Base-by-base conservation (phyloP, 768 basidiomycete genomes). In the Suillus brevipes region DNA sequence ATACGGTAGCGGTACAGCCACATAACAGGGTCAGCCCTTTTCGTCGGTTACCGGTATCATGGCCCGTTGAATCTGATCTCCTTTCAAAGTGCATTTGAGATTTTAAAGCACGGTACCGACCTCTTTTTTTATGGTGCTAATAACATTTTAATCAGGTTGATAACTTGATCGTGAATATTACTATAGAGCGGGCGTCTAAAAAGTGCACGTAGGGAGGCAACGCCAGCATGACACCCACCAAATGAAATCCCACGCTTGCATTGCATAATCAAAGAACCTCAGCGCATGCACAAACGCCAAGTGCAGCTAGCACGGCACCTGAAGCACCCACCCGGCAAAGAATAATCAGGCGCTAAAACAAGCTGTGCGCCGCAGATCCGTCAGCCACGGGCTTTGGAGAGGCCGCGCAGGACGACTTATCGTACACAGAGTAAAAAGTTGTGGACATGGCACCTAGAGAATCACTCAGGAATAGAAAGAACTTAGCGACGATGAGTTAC, bases 231-330 rank as follows among this genome's bases (percentile, higher is more conserved):
- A n/a, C 52, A 31, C 52, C 52, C 8, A 20, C 18, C 9, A 20
- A 53, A 53, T 34, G 52, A 52, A 52, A 31, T 52, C 50, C 28
- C 50, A 52, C 50, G n/a, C 50, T 52, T 52, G n/a, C 50, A 52
- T 31, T n/a, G n/a, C 25, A 52, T 52, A 8, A 14, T 52, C 28
- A 16, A 53, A 12, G 20, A 9, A 28, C 16, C 18, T 31, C 8
- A 20, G 25, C 14, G 49, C 14, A 16, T 28, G 8, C 25, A 8
- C 50, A 52, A 53, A 53, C 28, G 6, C 45, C 45, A 47, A 47
- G 45, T n/a, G 4, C n/a, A 10, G 45, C 31, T 55, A 34, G 18
- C 31, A 34, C 31, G 52, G 25, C 50, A 52, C 50, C 23, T 49
- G 12, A 13, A 49, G n/a, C 23, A 28, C 50, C 25, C 50, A 52